A percentile compares a stretch with the other conserved stretches of the same genome.
Evolutionary conservation across 2,329 filamentous ascomycete genomes (phyloP).

Genomic region (Ascochyta fabae): DNA sequence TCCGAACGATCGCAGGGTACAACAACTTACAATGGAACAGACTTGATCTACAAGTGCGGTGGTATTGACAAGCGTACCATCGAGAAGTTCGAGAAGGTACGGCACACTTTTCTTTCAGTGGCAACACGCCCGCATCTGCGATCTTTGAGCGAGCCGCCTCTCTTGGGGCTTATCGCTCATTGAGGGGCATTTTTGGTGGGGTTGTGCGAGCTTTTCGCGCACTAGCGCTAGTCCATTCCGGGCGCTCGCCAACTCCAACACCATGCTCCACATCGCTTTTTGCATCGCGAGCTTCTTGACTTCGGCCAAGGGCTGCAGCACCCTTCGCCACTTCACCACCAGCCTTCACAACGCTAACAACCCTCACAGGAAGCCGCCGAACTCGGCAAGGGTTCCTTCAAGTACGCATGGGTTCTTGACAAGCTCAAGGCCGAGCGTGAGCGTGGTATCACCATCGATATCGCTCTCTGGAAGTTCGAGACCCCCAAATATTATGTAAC

Average conservation of each 20-base stretch:
- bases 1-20: conserved; percentile 37
- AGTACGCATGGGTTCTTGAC: conserved; percentile 99
- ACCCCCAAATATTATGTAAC: conserved; percentile 97
- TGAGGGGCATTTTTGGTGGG: conserved; percentile 51
- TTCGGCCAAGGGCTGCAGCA: background rate
- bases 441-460: conserved; percentile 99
- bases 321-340: background rate
- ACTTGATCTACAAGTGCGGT: conserved; percentile 99
- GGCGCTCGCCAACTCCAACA: conserved; percentile 40
- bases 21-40: conserved; percentile 57
- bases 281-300: conserved; percentile 13
- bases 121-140: conserved; percentile 18
- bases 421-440: conserved; percentile 99
- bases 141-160: conserved; percentile 33
- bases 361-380: conserved; percentile 87
- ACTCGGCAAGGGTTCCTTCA: conserved; percentile 99
- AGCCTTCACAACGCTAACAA: conserved; percentile 46
- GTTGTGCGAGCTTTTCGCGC: conserved; percentile 48
- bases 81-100: conserved; percentile 99
- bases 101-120: conserved; percentile 41
- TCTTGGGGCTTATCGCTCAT: conserved; percentile 36
- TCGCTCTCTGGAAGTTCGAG: conserved; percentile 99
- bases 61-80: conserved; percentile 99
- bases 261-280: conserved; percentile 40
- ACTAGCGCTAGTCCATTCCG: conserved; percentile 43